These are phyloP conservation scores for Saccharomycopsis fibuligera DNA, from an alignment of 805 yeast genomes.

Conservation along the genomic window DNA sequence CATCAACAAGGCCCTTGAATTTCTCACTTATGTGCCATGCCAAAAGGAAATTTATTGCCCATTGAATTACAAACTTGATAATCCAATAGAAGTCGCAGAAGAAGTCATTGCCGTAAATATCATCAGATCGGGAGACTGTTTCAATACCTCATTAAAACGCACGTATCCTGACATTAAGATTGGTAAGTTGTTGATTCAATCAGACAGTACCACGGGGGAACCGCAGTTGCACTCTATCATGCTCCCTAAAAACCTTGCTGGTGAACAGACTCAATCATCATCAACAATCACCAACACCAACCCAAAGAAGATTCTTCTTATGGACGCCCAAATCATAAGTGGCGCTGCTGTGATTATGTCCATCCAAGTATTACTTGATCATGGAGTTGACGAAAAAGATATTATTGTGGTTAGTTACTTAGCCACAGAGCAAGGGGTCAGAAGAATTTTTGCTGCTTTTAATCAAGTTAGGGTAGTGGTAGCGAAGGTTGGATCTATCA, in stretches of 20 bases:
- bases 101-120: conserved; percentile 68
- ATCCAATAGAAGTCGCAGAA: conserved; percentile 26
- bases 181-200: conserved; percentile 82
- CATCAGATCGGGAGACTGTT: conserved; percentile 90
- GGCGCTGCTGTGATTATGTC: conserved; percentile 98
- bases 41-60: conserved; percentile 6
- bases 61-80: conserved; percentile 3
- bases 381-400: conserved; percentile 54
- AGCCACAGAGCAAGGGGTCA: conserved; percentile 73
- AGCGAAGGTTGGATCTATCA: conserved; percentile 52
- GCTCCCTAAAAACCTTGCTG: conserved; percentile 43
- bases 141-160: conserved; percentile 69
- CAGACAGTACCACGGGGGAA: conserved; percentile 86
- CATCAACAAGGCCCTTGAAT: conserved; percentile 62
- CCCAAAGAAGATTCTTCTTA: conserved; percentile 48
- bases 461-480: conserved; percentile 61
- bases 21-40: conserved; percentile 22
- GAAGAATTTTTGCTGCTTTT: conserved; percentile 70
- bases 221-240: conserved; percentile 84
- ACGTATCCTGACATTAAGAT: conserved; percentile 71
- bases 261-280: conserved; percentile 17
- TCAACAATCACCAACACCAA: not conserved
- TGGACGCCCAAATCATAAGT: conserved; percentile 83
- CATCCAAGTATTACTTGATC: conserved; percentile 77
- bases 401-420: conserved; percentile 65